phyloP scores from a whole-genome alignment of 2,329 filamentous ascomycete genomes.

The Scopulariopsis brevicaulis region DNA sequence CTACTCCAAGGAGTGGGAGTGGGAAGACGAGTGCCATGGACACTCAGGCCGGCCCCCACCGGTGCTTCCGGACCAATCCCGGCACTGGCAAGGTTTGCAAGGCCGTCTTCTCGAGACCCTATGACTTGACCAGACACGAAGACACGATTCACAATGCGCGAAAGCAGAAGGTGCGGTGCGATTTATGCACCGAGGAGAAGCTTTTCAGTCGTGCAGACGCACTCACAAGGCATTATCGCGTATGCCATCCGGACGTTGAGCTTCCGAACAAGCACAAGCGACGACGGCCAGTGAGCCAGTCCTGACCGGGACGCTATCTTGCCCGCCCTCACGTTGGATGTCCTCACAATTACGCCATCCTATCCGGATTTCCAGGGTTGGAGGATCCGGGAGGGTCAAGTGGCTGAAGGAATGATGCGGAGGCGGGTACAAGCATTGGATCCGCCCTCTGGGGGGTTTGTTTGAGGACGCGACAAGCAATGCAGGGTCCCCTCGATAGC shows the following conservation, averaged over 20 bases:
- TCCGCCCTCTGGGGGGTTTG: not conserved
- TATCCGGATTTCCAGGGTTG: not conserved
- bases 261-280: constrained; percentile 55
- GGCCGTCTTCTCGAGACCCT: constrained; percentile 87
- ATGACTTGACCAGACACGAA: constrained; percentile 92
- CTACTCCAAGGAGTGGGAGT: constrained; percentile 13
- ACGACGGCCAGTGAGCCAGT: constrained; percentile 7
- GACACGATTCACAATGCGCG: constrained; percentile 93
- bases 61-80: constrained; percentile 86
- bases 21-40: constrained; percentile 7
- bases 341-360: not conserved
- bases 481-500: not conserved
- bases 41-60: constrained; percentile 85
- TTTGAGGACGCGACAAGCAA: not conserved
- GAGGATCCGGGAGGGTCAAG: not conserved
- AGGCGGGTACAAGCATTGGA: not conserved
- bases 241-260: constrained; percentile 83
- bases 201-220: constrained; percentile 94
- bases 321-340: not conserved
- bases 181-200: constrained; percentile 91
- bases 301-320: not conserved
- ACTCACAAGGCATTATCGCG: constrained; percentile 84
- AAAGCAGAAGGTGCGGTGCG: constrained; percentile 90
- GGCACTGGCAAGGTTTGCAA: constrained; percentile 92
- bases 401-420: not conserved